These are phyloP conservation scores for Neurospora discreta DNA, from an alignment of 495 filamentous ascomycete species.

Conservation along the genomic window DNA sequence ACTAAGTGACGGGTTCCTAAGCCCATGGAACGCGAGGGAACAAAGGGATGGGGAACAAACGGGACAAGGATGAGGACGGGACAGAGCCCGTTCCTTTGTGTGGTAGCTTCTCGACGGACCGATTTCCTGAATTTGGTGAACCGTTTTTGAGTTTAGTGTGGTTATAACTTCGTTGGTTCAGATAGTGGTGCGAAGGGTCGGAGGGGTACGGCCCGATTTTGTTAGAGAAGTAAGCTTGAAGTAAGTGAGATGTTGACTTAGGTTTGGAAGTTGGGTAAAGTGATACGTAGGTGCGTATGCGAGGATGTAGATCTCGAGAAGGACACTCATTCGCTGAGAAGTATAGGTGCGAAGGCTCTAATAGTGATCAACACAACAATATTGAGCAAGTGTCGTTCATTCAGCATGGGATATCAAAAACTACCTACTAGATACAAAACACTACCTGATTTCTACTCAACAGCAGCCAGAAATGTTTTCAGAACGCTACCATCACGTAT, in stretches of 20 bases:
- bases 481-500: neutral
- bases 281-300: conserved; percentile 47
- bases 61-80: neutral
- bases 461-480: neutral
- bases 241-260: neutral
- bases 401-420: neutral
- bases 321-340: neutral
- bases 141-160: neutral
- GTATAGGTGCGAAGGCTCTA: neutral
- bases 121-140: neutral
- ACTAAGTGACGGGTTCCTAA: neutral
- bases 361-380: neutral
- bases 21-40: neutral
- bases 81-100: neutral
- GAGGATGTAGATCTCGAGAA: neutral
- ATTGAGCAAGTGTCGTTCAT: neutral
- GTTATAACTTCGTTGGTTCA: neutral
- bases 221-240: neutral
- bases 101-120: neutral
- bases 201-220: neutral
- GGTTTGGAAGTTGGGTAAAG: conserved; percentile 74
- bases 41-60: neutral
- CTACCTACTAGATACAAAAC: neutral
- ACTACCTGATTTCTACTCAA: neutral
- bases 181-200: neutral